A percentile compares a stretch with the other conserved stretches of the same genome.
These are phyloP conservation scores for Neonectria ditissima DNA, from an alignment of 2,329 filamentous ascomycete genomes.

Conservation along the genomic window DNA sequence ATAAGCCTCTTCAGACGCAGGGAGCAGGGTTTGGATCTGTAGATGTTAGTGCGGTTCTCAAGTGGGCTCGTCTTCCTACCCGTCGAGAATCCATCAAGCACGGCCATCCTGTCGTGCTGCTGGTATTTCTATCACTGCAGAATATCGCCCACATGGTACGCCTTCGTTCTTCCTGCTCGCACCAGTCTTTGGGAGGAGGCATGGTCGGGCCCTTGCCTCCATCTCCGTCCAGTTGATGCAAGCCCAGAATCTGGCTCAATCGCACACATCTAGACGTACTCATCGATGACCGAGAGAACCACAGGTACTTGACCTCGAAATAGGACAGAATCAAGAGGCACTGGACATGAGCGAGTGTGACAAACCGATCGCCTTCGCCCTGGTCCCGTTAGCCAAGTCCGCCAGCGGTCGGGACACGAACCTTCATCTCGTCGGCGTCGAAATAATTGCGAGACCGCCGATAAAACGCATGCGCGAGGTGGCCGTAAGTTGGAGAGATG, in stretches of 20 bases:
- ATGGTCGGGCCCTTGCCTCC: slow-evolving; percentile 79
- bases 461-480: slow-evolving; percentile 36
- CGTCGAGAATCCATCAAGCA: slow-evolving; percentile 80
- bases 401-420: neutral
- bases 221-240: slow-evolving; percentile 77
- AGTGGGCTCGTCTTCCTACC: slow-evolving; percentile 42
- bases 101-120: slow-evolving; percentile 89
- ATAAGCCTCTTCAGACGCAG: slow-evolving; percentile 80
- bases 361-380: slow-evolving; percentile 42
- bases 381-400: slow-evolving; percentile 16
- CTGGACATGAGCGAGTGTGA: slow-evolving; percentile 78
- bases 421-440: slow-evolving; percentile 42
- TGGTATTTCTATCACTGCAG: slow-evolving; percentile 82
- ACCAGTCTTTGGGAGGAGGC: slow-evolving; percentile 80
- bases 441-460: slow-evolving; percentile 38
- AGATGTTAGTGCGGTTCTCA: slow-evolving; percentile 8
- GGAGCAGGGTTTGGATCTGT: slow-evolving; percentile 78
- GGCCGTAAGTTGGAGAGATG: slow-evolving; percentile 24
- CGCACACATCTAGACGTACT: slow-evolving; percentile 77
- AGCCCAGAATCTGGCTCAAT: slow-evolving; percentile 81
- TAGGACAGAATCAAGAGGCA: slow-evolving; percentile 77
- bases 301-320: slow-evolving; percentile 85
- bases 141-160: slow-evolving; percentile 86
- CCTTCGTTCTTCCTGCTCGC: slow-evolving; percentile 77
- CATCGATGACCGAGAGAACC: slow-evolving; percentile 85